phyloP scores from a whole-genome alignment of 371 early-diverging fungal species.

The Ordospora pajunii region DNA sequence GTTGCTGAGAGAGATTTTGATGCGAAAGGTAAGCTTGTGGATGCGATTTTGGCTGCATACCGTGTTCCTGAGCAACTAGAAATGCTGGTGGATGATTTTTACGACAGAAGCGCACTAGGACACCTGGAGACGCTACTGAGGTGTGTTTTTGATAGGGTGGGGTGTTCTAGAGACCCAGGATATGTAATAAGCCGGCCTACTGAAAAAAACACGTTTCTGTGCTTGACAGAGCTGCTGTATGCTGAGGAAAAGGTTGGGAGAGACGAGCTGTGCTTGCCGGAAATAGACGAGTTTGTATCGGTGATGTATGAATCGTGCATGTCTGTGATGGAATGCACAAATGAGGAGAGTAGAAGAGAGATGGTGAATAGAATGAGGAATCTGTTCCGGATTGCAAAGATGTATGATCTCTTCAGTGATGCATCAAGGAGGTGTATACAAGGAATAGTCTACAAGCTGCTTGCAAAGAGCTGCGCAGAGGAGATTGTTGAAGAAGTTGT shows the following conservation, averaged over 20 bases:
- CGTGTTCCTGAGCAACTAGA: not conserved
- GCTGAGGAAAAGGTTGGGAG: constrained; percentile 36
- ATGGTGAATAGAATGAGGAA: constrained; percentile 1
- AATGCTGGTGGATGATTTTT: constrained; percentile 11
- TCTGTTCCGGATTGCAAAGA: constrained; percentile 35
- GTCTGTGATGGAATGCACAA: not conserved
- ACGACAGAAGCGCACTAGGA: not conserved
- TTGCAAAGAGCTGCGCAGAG: constrained; percentile 1
- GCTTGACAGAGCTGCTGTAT: not conserved
- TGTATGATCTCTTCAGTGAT: constrained; percentile 49
- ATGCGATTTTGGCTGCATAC: not conserved
- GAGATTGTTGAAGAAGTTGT: constrained; percentile 24
- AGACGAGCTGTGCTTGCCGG: constrained; percentile 28
- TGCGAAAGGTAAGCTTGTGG: constrained; percentile 8
- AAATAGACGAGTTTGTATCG: constrained; percentile 14
- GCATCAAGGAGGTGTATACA: constrained; percentile 17
- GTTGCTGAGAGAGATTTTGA: constrained; percentile 45
- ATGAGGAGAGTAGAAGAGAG: not conserved
- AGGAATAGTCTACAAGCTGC: constrained; percentile 32
- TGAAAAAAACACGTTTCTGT: not conserved
- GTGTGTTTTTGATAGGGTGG: constrained; percentile 9
- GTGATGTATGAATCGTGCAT: constrained; percentile 18
- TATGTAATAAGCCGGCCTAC: not conserved
- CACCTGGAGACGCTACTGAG: constrained; percentile 4
- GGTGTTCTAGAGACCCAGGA: not conserved